Base-by-base conservation (phyloP, 805 yeast genomes). In the Yamadazyma sp. region DNA sequence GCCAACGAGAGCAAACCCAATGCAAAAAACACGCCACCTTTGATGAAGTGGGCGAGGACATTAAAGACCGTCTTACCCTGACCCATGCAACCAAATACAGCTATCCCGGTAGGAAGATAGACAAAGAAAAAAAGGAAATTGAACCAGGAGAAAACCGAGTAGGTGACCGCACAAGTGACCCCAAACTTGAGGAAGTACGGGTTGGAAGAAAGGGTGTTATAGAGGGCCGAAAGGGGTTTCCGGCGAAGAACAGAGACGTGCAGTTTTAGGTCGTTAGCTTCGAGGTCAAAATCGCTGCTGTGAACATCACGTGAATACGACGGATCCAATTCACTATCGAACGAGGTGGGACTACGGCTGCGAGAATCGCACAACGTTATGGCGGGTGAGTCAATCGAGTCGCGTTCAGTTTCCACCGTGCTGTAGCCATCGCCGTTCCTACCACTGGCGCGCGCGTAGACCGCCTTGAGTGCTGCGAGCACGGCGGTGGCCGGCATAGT, bases 31-130 rank as follows among this genome's bases (percentile, higher is more conserved):
- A 91, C 93, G 17, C 91, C 93, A 43, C 99, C 99, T 61, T 91
- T 91, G 59, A 91, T 91, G 73, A 88, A 87, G 62, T 91, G 99
- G 1, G 99, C 99, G 40, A 91, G 71, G 36, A 91, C 60, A 50
- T 87, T 88, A 66, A 87, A 91, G 10, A 90, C 82, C 14, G 68
- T 67, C 9, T 50, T 54, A 3, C 79, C 90, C 59, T 76, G 63
- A 26, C 95, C 98, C 52, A 89, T 60, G 27, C 82, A 55, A 37
- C 74, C 76, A 29, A 85, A 84, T 5, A 84, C 80, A 5, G 88
- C 86, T 20, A 80, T 53, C 2, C 77, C 83, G 3, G 77, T 64
- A 28, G 77, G 70, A n/a, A 82, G 51, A 52, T 85, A 80, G 18
- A 75, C 67, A 38, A 80, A 64, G 35, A 80, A 75, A 48, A 70